These are phyloP conservation scores for Voacanga thouarsii DNA, from an alignment of 257 asterid genomes.

Conservation along the genomic window DNA sequence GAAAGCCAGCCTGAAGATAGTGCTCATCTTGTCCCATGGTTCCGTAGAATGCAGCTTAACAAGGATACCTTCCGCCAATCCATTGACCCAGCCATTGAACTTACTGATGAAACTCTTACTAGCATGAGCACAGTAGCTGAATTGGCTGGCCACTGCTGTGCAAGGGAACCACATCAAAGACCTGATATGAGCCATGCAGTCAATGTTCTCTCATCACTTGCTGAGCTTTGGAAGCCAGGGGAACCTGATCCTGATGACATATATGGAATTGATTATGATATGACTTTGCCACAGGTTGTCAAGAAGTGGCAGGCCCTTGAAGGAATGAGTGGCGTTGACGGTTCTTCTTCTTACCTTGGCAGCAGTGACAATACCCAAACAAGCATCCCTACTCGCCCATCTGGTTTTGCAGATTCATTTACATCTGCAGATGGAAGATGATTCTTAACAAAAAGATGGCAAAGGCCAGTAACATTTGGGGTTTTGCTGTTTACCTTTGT, in stretches of 20 bases:
- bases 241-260: constrained; percentile 70
- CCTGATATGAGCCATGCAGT: constrained; percentile 88
- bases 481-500: background rate
- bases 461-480: background rate
- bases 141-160: constrained; percentile 83
- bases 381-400: constrained; percentile 69
- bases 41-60: constrained; percentile 57
- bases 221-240: constrained; percentile 81
- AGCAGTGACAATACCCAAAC: constrained; percentile 69
- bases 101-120: constrained; percentile 50
- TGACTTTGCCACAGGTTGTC: constrained; percentile 76
- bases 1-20: constrained; percentile 59
- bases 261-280: constrained; percentile 68
- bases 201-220: constrained; percentile 68
- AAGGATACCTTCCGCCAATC: constrained; percentile 51
- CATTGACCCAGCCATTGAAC: constrained; percentile 58
- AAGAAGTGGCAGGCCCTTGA: constrained; percentile 91
- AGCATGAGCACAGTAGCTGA: constrained; percentile 66
- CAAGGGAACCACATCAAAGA: constrained; percentile 72
- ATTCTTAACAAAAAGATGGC: constrained; percentile 8
- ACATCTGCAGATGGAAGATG: constrained; percentile 70
- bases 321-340: constrained; percentile 56
- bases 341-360: constrained; percentile 43
- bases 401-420: constrained; percentile 77
- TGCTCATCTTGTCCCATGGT: constrained; percentile 78